These are phyloP conservation scores for Microbotryomycetes sp. DNA, from an alignment of 1,284 basidiomycete species.

Conservation along the genomic window DNA sequence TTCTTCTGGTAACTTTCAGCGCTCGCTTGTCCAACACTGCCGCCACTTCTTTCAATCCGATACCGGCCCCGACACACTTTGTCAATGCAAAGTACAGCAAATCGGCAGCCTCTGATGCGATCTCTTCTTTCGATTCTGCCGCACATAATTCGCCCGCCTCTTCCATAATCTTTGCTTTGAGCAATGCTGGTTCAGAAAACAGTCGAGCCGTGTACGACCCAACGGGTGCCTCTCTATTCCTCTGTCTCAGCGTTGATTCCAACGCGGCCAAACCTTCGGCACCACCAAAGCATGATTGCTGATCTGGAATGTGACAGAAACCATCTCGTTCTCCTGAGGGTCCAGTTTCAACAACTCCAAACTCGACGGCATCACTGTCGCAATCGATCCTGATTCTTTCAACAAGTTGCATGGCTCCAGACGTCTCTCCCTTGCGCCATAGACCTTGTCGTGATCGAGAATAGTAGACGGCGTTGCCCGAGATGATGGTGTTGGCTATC, in stretches of 20 bases:
- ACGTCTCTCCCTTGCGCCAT: constrained; percentile 96
- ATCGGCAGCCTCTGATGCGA: constrained; percentile 97
- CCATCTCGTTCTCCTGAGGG: constrained; percentile 51
- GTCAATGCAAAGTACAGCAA: constrained; percentile 87
- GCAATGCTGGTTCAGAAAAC: constrained; percentile 73
- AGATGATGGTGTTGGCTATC: constrained; percentile 75
- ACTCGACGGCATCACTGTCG: constrained; percentile 87
- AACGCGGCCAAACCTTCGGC: constrained; percentile 69
- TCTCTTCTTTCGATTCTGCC: constrained; percentile 70
- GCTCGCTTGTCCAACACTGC: constrained; percentile 77
- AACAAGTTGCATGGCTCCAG: constrained; percentile 85
- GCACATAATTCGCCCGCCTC: constrained; percentile 93
- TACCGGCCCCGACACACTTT: constrained; percentile 78
- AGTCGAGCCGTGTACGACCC: constrained; percentile 88
- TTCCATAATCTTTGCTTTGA: constrained; percentile 93
- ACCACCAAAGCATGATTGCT: constrained; percentile 70
- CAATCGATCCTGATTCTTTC: constrained; percentile 81
- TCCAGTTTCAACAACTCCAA: constrained; percentile 84
- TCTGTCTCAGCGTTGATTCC: constrained; percentile 69
- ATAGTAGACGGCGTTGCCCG: constrained; percentile 91
- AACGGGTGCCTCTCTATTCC: constrained; percentile 69
- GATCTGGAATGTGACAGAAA: constrained; percentile 69
- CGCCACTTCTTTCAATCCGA: constrained; percentile 79
- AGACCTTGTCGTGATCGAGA: constrained; percentile 84
- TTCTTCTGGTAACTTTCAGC: constrained; percentile 75